Evolutionary conservation across 768 basidiomycete genomes (phyloP), one percentile per base, ranked within the genome.

Genomic region (Polyporus arcularius): DNA sequence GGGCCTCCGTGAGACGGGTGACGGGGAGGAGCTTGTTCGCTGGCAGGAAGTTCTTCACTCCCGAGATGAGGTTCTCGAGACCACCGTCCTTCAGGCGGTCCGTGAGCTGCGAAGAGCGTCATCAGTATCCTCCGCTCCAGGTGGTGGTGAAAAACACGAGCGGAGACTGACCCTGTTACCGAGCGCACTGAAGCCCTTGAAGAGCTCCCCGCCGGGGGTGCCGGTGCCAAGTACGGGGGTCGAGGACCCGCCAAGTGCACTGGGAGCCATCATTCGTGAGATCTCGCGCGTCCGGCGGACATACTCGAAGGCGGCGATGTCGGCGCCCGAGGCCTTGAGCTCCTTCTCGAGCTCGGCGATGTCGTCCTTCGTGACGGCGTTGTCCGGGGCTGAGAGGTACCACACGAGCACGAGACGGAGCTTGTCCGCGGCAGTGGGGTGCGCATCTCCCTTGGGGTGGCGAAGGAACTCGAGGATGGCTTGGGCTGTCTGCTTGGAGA

Each of bases 31-130:
- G 84, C 75, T 99, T 96, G 72, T 94, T 93, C 2, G 93, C 89
- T 0, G 97, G 97, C 16, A 99, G 76, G 80, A 99, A 95, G 76
- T 97, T 98, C 73, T 96, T 97, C 68, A 99, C 97, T 41, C 96
- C 96, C 0, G 95, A 96, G 63, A 99, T 92, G 15, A 99, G 80
- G 72, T 96, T 96, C 72, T 98, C 96, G 35, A 98, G 81, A n/a
- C 94, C 94, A 39, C 95, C 92, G 70, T 97, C 96, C 75, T 96
- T 92, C 56, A 98, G 78, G 49, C 93, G 85, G 70, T 95, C 94
- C 1, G 94, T 96, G 48, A 98, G 84, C 95, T 97, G 21, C 14
- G 38, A n/a, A 32, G 4, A 9, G 8, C 12, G 9, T 21, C 16
- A 54, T 55, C 39, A 60, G 60, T 45, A 43, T 43, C 8, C 15